phyloP scores from a whole-genome alignment of 2,329 filamentous ascomycete species.

The Thielaviopsis punctulata region DNA sequence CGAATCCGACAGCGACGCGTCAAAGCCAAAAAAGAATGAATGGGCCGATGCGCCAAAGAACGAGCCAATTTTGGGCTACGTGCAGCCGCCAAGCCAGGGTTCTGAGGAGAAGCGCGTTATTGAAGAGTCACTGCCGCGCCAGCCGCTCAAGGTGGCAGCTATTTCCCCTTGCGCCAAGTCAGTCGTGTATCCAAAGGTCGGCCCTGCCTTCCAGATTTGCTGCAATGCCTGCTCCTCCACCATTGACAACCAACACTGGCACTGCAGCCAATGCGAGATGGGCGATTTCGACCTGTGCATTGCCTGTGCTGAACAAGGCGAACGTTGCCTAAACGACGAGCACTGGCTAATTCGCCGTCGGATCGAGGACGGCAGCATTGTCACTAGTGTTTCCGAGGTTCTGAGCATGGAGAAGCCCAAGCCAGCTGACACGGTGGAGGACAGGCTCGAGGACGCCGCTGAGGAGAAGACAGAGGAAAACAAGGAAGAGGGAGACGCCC shows the following conservation, averaged over 20 bases:
- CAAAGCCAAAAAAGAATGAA: no score
- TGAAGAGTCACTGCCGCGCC: neutral
- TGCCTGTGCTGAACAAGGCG: constrained; percentile 55
- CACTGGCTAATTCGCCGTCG: constrained; percentile 94
- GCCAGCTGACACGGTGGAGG: neutral
- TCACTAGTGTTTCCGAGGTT: constrained; percentile 73
- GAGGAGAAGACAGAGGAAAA: neutral
- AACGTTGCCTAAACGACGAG: constrained; percentile 57
- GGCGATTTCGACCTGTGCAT: constrained; percentile 91
- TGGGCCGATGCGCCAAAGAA: no score
- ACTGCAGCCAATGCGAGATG: constrained; percentile 83
- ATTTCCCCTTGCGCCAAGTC: constrained; percentile 5
- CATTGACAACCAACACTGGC: constrained; percentile 72
- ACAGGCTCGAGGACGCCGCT: neutral
- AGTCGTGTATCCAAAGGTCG: constrained; percentile 15
- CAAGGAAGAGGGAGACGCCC: no score
- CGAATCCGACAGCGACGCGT: no score
- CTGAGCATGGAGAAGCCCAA: constrained; percentile 21
- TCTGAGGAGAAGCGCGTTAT: no score
- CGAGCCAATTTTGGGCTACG: no score
- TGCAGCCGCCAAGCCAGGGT: no score
- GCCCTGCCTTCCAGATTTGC: constrained; percentile 58
- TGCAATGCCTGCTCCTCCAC: constrained; percentile 78
- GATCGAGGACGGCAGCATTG: constrained; percentile 59
- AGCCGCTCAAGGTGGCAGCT: neutral